These are phyloP conservation scores for Chenopodium berlandieri DNA, from an alignment of 148 eudicot species.

Conservation along the genomic window DNA sequence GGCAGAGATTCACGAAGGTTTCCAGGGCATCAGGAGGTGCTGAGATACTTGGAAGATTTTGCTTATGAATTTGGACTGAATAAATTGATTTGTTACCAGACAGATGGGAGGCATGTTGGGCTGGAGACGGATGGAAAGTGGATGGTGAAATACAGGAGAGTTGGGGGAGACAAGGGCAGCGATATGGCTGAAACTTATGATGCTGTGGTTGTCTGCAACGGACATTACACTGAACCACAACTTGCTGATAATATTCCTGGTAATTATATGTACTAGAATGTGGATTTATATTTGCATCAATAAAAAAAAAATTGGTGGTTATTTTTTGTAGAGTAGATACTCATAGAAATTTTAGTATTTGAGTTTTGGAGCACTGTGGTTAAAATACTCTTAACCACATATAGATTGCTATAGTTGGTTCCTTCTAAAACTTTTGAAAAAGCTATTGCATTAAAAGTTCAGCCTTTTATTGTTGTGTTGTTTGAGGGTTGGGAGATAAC, in stretches of 20 bases:
- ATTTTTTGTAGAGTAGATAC: too few relatives aligned
- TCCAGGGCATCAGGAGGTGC: slow-evolving; percentile 46
- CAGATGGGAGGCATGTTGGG: slow-evolving; percentile 53
- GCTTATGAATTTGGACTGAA: slow-evolving; percentile 43
- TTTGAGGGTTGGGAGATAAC: too few relatives aligned
- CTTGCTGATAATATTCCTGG: slow-evolving; percentile 69
- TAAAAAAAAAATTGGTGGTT: too few relatives aligned
- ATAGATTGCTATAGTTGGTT: too few relatives aligned
- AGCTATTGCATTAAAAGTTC: too few relatives aligned
- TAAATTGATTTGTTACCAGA: slow-evolving; percentile 56
- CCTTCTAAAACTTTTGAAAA: too few relatives aligned
- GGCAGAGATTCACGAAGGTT: slow-evolving; percentile 20
- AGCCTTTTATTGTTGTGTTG: too few relatives aligned
- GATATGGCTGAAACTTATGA: slow-evolving; percentile 59
- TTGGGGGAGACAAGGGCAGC: slow-evolving; percentile 18
- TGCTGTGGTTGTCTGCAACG: slow-evolving; percentile 83
- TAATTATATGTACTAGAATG: slow-evolving; percentile 19
- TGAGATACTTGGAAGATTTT: slow-evolving; percentile 72
- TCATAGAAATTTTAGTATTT: too few relatives aligned
- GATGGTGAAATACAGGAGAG: slow-evolving; percentile 40
- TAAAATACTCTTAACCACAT: too few relatives aligned
- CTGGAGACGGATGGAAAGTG: slow-evolving; percentile 49
- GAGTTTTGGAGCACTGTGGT: too few relatives aligned
- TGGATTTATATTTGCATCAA: too few relatives aligned
- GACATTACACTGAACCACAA: slow-evolving; percentile 79